A percentile compares a stretch with the other conserved stretches of the same genome.
Evolutionary conservation across 306 rosid genomes (phyloP).

Genomic region (Malus orientalis): DNA sequence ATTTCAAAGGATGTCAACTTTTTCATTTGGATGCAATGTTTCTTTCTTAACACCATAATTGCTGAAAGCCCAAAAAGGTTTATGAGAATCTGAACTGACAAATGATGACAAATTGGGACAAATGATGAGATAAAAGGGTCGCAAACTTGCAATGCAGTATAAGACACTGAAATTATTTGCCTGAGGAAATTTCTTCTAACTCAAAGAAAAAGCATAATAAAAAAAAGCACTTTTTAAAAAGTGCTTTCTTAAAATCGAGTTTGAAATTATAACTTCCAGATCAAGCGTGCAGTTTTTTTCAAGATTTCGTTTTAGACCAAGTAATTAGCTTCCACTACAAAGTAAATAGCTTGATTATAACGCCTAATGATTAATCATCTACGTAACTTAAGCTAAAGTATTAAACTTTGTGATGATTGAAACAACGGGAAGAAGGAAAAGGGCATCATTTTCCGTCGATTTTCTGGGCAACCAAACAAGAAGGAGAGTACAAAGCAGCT

Average conservation of each 20-base stretch:
- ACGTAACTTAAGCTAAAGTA: not conserved
- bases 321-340: not conserved
- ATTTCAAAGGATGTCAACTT: not conserved
- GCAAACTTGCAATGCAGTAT: not conserved
- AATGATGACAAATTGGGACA: not conserved
- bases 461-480: constrained; percentile 8
- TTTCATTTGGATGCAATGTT: not conserved
- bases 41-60: not conserved
- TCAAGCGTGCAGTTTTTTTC: not conserved
- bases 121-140: not conserved
- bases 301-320: not conserved
- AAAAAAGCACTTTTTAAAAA: not conserved
- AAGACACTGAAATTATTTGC: too few relatives aligned
- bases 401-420: not conserved
- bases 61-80: not conserved
- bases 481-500: not conserved
- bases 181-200: too few relatives aligned
- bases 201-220: not conserved
- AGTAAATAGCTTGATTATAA: not conserved
- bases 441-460: not conserved
- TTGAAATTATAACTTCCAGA: not conserved
- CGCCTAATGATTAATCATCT: not conserved
- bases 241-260: not conserved
- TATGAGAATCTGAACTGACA: not conserved
- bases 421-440: not conserved